Percentiles rank a stretch among this genome's conserved stretches.
Evolutionary conservation across 1,284 basidiomycete genomes (phyloP).

Genomic region (Ustilago sp.): DNA sequence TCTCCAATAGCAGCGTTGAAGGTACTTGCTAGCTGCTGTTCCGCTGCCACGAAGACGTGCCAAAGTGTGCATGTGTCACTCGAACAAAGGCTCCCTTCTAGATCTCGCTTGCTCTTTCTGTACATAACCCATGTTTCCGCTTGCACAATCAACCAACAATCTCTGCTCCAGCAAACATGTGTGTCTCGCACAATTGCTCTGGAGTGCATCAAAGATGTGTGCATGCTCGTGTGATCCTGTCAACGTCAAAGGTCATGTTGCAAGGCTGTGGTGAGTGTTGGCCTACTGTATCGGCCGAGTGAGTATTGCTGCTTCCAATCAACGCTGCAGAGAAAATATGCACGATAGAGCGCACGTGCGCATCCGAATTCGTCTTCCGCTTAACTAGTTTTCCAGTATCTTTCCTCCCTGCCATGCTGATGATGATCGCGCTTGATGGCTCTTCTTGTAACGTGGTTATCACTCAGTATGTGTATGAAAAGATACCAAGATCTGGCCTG

Average conservation of each 20-base stretch:
- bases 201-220: not conserved
- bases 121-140: not conserved
- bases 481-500: not conserved
- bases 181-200: not conserved
- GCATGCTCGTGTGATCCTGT: conserved; percentile 23
- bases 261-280: not conserved
- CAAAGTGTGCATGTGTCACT: not conserved
- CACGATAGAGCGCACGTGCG: conserved; percentile 48
- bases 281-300: conserved; percentile 20
- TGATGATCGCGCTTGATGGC: too few species aligned
- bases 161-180: not conserved
- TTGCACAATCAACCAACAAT: not conserved
- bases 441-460: not conserved
- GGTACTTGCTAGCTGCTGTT: not conserved
- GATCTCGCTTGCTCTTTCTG: not conserved
- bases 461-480: not conserved
- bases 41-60: not conserved
- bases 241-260: not conserved
- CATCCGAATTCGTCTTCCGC: conserved; percentile 23
- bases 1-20: not conserved
- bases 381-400: not conserved
- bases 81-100: not conserved
- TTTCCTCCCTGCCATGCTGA: not conserved
- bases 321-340: conserved; percentile 18
- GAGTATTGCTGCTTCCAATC: not conserved